A percentile compares a stretch with the other conserved stretches of the same genome.
Conservation (phyloP, 106 monocot genomes). For the Phalaenopsis aphrodite region DNA sequence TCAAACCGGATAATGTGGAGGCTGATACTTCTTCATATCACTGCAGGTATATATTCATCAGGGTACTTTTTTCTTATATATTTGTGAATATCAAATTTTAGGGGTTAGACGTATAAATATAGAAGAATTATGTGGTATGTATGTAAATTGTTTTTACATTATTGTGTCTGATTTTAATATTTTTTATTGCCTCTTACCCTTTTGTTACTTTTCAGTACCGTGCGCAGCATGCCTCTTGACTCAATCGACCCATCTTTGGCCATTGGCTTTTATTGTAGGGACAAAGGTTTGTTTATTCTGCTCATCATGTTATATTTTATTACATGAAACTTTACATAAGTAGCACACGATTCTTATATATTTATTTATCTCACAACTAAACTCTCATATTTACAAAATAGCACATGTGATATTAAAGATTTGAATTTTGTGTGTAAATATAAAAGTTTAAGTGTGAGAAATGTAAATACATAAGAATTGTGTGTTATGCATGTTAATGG, state of each 20-base stretch:
- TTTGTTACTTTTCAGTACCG: conserved; percentile 30
- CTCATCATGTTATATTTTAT: too few species aligned
- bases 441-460: too few species aligned
- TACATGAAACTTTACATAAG: too few species aligned
- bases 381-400: too few species aligned
- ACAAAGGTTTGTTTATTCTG: conserved; percentile 52
- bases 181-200: neutral
- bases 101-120: neutral
- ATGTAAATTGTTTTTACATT: neutral
- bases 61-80: neutral
- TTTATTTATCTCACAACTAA: too few species aligned
- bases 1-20: conserved; percentile 47
- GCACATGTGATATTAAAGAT: too few species aligned
- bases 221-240: conserved; percentile 63
- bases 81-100: too few species aligned
- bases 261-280: conserved; percentile 88
- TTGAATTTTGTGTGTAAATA: too few species aligned
- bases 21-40: conserved; percentile 92
- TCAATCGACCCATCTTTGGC: conserved; percentile 87
- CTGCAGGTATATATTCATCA: conserved; percentile 55
- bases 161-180: neutral
- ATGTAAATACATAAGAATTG: too few species aligned
- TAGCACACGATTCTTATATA: too few species aligned
- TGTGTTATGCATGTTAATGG: too few species aligned
- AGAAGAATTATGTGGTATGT: neutral